These are phyloP conservation scores for Cercospora sp. DNA, from an alignment of 2,329 filamentous ascomycete species.

Conservation along the genomic window DNA sequence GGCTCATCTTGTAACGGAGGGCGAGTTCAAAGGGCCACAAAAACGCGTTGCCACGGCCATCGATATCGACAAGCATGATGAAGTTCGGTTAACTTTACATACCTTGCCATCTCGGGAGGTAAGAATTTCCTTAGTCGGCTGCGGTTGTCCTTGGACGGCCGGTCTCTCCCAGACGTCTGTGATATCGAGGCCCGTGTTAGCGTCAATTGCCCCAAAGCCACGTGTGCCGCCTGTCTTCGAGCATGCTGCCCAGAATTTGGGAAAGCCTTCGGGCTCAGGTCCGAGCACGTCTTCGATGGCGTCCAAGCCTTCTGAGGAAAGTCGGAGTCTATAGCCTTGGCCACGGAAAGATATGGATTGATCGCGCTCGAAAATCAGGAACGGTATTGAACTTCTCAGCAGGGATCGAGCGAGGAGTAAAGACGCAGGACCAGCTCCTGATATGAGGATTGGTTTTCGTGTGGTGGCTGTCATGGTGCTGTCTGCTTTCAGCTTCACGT, in stretches of 20 bases:
- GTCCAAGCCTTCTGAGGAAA: conserved; percentile 58
- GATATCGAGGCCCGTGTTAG: conserved; percentile 51
- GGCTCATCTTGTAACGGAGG: background rate
- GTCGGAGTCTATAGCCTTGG: conserved; percentile 62
- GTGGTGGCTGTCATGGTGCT: conserved; percentile 13
- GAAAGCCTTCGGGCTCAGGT: conserved; percentile 40
- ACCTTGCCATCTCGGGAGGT: conserved; percentile 53
- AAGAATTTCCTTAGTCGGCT: conserved; percentile 37
- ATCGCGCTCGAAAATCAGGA: conserved; percentile 47
- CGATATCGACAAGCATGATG: background rate
- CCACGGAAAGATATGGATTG: conserved; percentile 56
- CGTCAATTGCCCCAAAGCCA: conserved; percentile 55
- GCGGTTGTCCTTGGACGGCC: conserved; percentile 16
- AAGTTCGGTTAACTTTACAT: background rate
- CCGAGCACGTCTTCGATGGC: conserved; percentile 57
- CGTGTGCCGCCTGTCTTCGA: conserved; percentile 58
- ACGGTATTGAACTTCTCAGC: conserved; percentile 40
- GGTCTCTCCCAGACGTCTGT: conserved; percentile 8
- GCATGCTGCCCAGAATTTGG: conserved; percentile 59
- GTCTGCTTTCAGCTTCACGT: background rate
- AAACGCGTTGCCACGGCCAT: background rate
- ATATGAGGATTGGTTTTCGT: conserved; percentile 45
- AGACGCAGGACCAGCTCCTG: conserved; percentile 44
- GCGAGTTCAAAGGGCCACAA: background rate
- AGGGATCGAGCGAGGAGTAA: conserved; percentile 44